phyloP scores from a whole-genome alignment of 2,329 filamentous ascomycete genomes.

The Penicillium hordei region DNA sequence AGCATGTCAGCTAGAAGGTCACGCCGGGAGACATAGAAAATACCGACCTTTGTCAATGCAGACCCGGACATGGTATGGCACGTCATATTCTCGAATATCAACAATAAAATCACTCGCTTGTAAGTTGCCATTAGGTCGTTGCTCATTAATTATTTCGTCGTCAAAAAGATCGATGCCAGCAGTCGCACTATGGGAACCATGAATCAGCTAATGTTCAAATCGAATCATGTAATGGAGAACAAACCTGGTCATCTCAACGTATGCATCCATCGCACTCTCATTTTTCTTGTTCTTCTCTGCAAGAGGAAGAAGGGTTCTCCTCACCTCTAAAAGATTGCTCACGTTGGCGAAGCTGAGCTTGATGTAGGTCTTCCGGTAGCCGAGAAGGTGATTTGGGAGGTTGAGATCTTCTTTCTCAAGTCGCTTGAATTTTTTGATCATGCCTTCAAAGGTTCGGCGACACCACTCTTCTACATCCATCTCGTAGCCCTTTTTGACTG shows the following conservation, averaged over 20 bases:
- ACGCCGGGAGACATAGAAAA: not conserved
- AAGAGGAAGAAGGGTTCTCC: slow-evolving; percentile 80
- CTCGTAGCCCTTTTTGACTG: slow-evolving; percentile 83
- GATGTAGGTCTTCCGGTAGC: slow-evolving; percentile 84
- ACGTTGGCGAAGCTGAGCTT: slow-evolving; percentile 88
- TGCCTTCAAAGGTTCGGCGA: slow-evolving; percentile 72
- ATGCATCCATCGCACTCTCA: slow-evolving; percentile 95
- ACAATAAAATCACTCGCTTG: slow-evolving; percentile 97
- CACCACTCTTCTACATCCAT: slow-evolving; percentile 96
- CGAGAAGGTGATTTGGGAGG: slow-evolving; percentile 94
- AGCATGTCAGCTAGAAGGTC: slow-evolving; percentile 23
- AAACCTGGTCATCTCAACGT: slow-evolving; percentile 89
- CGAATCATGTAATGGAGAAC: slow-evolving; percentile 4
- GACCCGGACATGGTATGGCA: slow-evolving; percentile 98
- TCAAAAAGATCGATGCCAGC: slow-evolving; percentile 95
- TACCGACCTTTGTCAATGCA: slow-evolving; percentile 82
- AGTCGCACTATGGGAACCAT: slow-evolving; percentile 58
- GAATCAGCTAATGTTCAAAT: slow-evolving; percentile 20
- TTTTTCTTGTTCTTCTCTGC: slow-evolving; percentile 97
- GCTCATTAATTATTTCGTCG: slow-evolving; percentile 78
- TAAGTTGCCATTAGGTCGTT: slow-evolving; percentile 72
- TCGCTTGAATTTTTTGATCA: slow-evolving; percentile 73
- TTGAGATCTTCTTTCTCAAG: slow-evolving; percentile 90
- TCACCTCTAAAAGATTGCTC: slow-evolving; percentile 76
- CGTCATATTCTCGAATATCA: slow-evolving; percentile 98